These are phyloP conservation scores for Trichoderma cornu-damae DNA, from an alignment of 2,329 filamentous ascomycete species.

Conservation along the genomic window DNA sequence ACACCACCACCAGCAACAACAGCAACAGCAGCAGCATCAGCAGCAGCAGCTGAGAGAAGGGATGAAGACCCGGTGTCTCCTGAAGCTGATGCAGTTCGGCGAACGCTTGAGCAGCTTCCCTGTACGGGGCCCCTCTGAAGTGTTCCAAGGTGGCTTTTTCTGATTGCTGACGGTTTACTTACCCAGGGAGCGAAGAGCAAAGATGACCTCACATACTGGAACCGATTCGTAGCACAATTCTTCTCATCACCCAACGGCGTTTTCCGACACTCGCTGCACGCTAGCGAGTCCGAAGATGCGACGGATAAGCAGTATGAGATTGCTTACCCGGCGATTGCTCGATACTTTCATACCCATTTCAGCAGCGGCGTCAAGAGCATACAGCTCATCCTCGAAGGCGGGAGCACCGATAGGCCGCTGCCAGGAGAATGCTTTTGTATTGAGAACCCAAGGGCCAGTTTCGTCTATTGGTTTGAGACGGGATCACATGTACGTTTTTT, in stretches of 20 bases:
- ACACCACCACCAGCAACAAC: conserved; percentile 48
- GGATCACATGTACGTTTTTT: conserved; percentile 72
- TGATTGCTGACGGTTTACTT: conserved; percentile 10
- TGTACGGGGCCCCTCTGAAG: conserved; percentile 32
- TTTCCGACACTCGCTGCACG: conserved; percentile 66
- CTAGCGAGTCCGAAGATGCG: conserved; percentile 51
- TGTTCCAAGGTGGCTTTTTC: conserved; percentile 23
- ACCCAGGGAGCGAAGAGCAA: conserved; percentile 52
- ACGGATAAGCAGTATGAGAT: conserved; percentile 82
- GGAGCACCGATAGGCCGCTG: conserved; percentile 50
- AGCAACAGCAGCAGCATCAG: conserved; percentile 47
- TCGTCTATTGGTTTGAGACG: conserved; percentile 85
- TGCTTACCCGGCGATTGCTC: conserved; percentile 69
- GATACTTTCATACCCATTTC: conserved; percentile 88
- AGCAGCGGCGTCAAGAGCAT: conserved; percentile 80
- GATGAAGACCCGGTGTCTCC: conserved; percentile 53
- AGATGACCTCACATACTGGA: conserved; percentile 72
- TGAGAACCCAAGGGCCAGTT: conserved; percentile 68
- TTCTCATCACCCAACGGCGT: conserved; percentile 68
- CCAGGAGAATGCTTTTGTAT: conserved; percentile 65
- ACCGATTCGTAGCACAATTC: conserved; percentile 70
- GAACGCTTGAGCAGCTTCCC: conserved; percentile 56
- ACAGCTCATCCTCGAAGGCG: conserved; percentile 75
- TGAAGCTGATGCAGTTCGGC: conserved; percentile 58
- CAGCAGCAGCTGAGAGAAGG: conserved; percentile 48